Conservation (phyloP, 805 yeast genomes). For the Metschnikowia reukaufii region DNA sequence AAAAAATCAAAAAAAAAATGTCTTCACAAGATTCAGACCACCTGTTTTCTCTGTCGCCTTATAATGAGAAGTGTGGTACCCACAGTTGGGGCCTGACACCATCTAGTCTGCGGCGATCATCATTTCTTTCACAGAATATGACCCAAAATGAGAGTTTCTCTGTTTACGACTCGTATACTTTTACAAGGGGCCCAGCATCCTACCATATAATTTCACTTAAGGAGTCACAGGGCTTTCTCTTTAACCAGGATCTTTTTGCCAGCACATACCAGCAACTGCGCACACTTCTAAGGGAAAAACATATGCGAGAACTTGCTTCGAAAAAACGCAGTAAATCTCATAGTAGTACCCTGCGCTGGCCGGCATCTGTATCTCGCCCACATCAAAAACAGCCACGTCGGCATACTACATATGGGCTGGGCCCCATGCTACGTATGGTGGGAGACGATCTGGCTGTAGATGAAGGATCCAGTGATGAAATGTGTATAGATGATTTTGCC, state of each 20-base stretch:
- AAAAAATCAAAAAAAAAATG: not conserved
- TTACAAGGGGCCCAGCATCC: conserved; percentile 27
- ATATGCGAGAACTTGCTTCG: conserved; percentile 19
- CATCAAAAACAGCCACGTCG: conserved; percentile 22
- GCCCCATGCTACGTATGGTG: conserved; percentile 22
- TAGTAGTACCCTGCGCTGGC: conserved; percentile 7
- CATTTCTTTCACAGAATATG: conserved; percentile 59
- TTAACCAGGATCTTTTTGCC: conserved; percentile 78
- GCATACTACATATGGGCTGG: conserved; percentile 29
- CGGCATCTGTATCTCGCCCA: not conserved
- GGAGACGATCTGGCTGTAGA: conserved; percentile 14
- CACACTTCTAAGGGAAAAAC: conserved; percentile 35
- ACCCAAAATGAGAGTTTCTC: conserved; percentile 53
- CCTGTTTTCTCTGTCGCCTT: not conserved
- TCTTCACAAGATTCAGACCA: not conserved
- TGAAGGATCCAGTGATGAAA: conserved; percentile 14
- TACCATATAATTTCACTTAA: conserved; percentile 46
- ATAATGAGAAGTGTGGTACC: not conserved
- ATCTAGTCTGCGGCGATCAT: conserved; percentile 23
- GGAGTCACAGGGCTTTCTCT: conserved; percentile 71
- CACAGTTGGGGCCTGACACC: conserved; percentile 5
- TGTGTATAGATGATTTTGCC: conserved; percentile 9
- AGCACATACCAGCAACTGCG: conserved; percentile 62
- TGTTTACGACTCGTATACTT: conserved; percentile 48
- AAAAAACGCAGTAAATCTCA: conserved; percentile 17